phyloP scores from a whole-genome alignment of 352 stramenopile genomes.

The Globisporangium parvum region DNA sequence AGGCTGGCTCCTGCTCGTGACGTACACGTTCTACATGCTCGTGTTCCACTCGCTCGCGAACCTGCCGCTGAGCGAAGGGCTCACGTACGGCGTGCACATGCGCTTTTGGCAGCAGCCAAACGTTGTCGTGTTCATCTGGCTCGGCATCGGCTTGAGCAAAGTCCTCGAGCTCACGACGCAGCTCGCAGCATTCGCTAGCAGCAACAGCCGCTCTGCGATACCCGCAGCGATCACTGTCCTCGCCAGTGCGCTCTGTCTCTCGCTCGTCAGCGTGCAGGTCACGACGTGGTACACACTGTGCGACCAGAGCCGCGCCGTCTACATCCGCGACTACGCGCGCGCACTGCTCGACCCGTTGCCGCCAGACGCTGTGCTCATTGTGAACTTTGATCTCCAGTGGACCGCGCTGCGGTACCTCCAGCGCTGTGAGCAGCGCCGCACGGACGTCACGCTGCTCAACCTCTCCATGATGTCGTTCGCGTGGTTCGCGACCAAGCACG shows the following conservation, averaged over 20 bases:
- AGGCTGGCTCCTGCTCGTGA: conserved; percentile 30
- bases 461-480: conserved; percentile 89
- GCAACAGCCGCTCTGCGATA: too few relatives aligned
- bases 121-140: conserved; percentile 85
- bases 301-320: conserved; percentile 43
- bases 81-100: conserved; percentile 94
- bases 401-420: conserved; percentile 89
- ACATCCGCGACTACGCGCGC: conserved; percentile 83
- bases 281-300: conserved; percentile 36
- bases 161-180: conserved; percentile 7
- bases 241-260: conserved; percentile 11
- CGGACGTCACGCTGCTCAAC: conserved; percentile 84
- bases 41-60: conserved; percentile 94
- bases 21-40: conserved; percentile 89
- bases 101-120: conserved; percentile 94
- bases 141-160: conserved; percentile 52
- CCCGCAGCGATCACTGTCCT: neutral
- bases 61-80: conserved; percentile 86
- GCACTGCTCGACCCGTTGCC: conserved; percentile 85
- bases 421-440: conserved; percentile 64
- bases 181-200: neutral
- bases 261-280: conserved; percentile 24
- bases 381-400: conserved; percentile 93
- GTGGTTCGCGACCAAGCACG: conserved; percentile 75
- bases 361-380: conserved; percentile 72